phyloP scores from a whole-genome alignment of 768 basidiomycete genomes.

The Postia placenta region DNA sequence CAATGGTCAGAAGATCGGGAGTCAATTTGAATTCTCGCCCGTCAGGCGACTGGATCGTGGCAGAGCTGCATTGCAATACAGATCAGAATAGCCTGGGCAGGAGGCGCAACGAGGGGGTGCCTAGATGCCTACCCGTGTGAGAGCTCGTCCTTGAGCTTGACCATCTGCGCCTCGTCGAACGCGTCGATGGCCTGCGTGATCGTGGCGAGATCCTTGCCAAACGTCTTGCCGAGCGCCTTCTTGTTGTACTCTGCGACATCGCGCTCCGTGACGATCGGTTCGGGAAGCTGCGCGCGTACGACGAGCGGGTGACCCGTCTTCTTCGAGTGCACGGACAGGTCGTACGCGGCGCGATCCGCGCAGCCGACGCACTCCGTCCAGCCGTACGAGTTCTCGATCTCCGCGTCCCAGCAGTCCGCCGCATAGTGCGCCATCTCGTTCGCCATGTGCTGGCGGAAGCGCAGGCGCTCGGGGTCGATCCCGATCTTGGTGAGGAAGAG shows the following conservation, averaged over 20 bases:
- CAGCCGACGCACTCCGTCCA: conserved; percentile 99
- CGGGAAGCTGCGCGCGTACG: conserved; percentile 80
- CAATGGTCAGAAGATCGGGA: conserved; percentile 68
- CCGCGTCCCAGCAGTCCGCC: conserved; percentile 98
- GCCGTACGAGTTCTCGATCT: conserved; percentile 85
- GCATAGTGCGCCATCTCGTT: conserved; percentile 99
- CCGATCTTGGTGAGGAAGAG: conserved; percentile 89
- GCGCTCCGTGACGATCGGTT: conserved; percentile 78
- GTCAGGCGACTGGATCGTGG: conserved; percentile 50
- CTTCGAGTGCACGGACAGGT: conserved; percentile 82
- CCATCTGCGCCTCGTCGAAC: conserved; percentile 61
- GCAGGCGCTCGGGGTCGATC: conserved; percentile 72
- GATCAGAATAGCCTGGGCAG: background rate
- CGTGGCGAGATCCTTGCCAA: conserved; percentile 72
- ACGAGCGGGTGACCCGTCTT: conserved; percentile 82
- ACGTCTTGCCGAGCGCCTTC: conserved; percentile 83
- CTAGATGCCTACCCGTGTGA: conserved; percentile 56
- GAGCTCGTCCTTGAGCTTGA: conserved; percentile 64
- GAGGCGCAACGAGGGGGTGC: background rate
- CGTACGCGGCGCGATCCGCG: conserved; percentile 96
- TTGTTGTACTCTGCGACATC: conserved; percentile 79
- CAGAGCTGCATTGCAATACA: conserved; percentile 38
- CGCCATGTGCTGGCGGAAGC: conserved; percentile 97
- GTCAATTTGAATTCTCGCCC: conserved; percentile 68
- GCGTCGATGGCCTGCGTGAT: conserved; percentile 60